Evolutionary conservation across 495 filamentous ascomycete species (phyloP), one percentile per base, ranked within the genome.

Genomic region (Penicillium goetzii): DNA sequence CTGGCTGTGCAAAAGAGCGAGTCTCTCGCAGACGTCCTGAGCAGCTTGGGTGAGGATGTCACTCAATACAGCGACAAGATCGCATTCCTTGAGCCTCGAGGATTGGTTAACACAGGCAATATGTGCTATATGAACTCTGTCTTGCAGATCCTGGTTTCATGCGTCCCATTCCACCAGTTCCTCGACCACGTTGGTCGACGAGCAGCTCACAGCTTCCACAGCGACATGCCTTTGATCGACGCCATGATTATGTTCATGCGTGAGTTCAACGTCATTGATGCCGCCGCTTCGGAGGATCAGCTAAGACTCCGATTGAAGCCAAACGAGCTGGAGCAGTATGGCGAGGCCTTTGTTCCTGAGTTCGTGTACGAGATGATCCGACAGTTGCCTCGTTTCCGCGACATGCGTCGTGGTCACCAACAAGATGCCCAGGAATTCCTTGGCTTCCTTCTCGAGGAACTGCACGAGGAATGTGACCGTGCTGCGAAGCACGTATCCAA

Each of bases 121-220:
- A 95, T 98, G 93, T 99, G 95, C 78, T 99, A 97, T 80, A 98
- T 99, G 96, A 99, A 98, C 80, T 97, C 95, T 50, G 95, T 98
- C 72, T 81, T 99, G 56, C 95, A 99, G 87, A 90, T 95, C 70
- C 81, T 99, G 60, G 83, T 97, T 61, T 97, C 91, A 61, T 98
- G 93, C 75, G 83, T 90, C 66, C 96, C 95, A 19, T 98, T 99
- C 74, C 97, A 96, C 73, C 86, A 91, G 64, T 97, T 98, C 71
- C 78, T 99, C 59, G 93, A 98, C 71, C 88, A 91, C 72, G 85
- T 97, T 57, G 86, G 90, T 66, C 92, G 90, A 69, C 88, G 89
- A 61, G 90, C 92, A 11, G 85, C 86, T 3, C 87, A 98, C 77
- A 97, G 89, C 68, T 96, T 99, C 79, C 96, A 97, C 73, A 94